Percentiles rank a stretch among this genome's conserved stretches.
phyloP scores from a whole-genome alignment of 2,329 filamentous ascomycete species.

The Monilinia fructigena region DNA sequence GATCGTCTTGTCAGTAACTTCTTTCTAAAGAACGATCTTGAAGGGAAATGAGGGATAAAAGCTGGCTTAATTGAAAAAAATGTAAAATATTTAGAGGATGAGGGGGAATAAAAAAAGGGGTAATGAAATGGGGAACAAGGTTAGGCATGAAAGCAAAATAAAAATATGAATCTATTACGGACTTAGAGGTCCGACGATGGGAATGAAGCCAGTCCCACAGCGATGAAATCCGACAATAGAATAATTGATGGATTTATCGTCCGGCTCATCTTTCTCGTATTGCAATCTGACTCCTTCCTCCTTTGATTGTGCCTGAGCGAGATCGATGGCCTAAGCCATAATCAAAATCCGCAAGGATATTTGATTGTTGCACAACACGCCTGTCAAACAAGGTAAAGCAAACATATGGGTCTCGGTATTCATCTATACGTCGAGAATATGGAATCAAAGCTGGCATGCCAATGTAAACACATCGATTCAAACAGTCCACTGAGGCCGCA shows the following conservation, averaged over 20 bases:
- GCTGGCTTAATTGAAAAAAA: too few species aligned
- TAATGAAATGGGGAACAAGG: too few species aligned
- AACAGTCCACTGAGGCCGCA: slow-evolving; percentile 15
- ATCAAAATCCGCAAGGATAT: not conserved
- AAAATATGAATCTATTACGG: too few species aligned
- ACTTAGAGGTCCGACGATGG: not conserved
- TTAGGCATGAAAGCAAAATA: too few species aligned
- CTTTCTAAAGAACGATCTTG: too few species aligned
- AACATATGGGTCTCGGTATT: not conserved
- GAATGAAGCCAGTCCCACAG: slow-evolving; percentile 7
- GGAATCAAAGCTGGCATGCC: slow-evolving; percentile 11
- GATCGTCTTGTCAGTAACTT: too few species aligned
- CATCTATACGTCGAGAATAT: not conserved
- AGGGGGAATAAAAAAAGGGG: too few species aligned
- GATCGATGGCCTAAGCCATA: slow-evolving; percentile 2
- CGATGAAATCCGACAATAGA: slow-evolving; percentile 1
- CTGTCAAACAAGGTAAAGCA: slow-evolving; percentile 1
- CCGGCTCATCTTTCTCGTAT: slow-evolving; percentile 3
- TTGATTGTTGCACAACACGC: not conserved
- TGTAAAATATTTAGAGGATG: too few species aligned
- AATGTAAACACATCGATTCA: not conserved
- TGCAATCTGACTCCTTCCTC: not conserved
- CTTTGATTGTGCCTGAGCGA: not conserved
- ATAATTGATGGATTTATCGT: slow-evolving; percentile 9
- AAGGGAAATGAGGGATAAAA: too few species aligned